phyloP scores from a whole-genome alignment of 257 asterid species.

The Handroanthus guayacan region DNA sequence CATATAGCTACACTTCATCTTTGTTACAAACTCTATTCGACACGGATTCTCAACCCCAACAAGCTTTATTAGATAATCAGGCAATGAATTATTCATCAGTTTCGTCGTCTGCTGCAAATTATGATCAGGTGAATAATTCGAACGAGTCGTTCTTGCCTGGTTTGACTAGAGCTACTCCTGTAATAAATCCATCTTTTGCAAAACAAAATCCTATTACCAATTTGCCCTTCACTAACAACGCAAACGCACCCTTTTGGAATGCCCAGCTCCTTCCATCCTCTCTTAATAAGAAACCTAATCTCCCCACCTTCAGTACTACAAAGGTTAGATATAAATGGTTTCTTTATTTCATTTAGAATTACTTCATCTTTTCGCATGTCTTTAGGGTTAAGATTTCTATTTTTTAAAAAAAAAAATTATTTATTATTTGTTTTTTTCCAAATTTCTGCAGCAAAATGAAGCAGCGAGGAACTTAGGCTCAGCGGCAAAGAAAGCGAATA shows the following conservation, averaged over 20 bases:
- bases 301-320: conserved; percentile 27
- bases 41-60: conserved; percentile 46
- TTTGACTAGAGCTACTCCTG: conserved; percentile 36
- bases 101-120: conserved; percentile 26
- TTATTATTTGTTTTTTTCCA: background rate
- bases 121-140: conserved; percentile 33
- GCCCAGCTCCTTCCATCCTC: conserved; percentile 35
- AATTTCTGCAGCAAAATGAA: conserved; percentile 33
- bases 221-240: conserved; percentile 33
- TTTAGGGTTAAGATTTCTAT: conserved; percentile 14
- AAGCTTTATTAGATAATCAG: conserved; percentile 33
- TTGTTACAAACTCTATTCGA: conserved; percentile 55
- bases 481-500: conserved; percentile 43
- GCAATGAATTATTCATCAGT: conserved; percentile 36
- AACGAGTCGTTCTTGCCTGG: conserved; percentile 37
- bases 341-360: background rate
- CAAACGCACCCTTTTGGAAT: conserved; percentile 40
- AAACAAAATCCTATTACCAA: conserved; percentile 33
- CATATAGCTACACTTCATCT: conserved; percentile 45
- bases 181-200: conserved; percentile 23
- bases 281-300: conserved; percentile 23
- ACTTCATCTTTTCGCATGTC: background rate
- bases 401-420: background rate
- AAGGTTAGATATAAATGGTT: conserved; percentile 23
- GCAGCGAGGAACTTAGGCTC: conserved; percentile 25